Evolutionary conservation across 768 basidiomycete species (phyloP).

Genomic region (Ramaria sp.): DNA sequence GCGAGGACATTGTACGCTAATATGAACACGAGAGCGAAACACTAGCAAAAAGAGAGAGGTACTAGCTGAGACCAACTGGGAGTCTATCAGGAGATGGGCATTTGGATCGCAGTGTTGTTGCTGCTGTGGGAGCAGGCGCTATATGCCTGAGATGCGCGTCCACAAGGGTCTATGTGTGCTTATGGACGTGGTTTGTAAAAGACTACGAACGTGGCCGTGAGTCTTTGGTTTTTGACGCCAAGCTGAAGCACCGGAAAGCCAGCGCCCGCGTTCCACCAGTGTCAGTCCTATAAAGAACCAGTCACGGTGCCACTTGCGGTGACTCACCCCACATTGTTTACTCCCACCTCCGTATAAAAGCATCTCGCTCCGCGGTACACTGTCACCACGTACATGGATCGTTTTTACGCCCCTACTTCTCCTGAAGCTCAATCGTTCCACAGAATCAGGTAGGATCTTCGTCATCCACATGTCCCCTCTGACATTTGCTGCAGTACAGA

Average conservation of each 20-base stretch:
- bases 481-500: conserved; percentile 10
- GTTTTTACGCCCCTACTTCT: conserved; percentile 61
- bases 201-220: background rate
- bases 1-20: background rate
- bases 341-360: conserved; percentile 4
- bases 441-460: conserved; percentile 46
- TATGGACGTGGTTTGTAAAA: background rate
- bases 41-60: background rate
- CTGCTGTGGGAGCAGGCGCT: background rate
- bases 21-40: background rate
- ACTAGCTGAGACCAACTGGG: background rate
- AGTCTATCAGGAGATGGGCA: background rate
- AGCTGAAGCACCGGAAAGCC: background rate
- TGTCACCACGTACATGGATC: conserved; percentile 37
- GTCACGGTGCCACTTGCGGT: background rate
- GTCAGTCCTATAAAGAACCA: background rate
- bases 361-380: background rate
- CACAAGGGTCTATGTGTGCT: background rate
- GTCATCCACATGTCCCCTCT: conserved; percentile 2
- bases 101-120: background rate
- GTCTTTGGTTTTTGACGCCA: background rate
- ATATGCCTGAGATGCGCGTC: background rate
- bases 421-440: conserved; percentile 64
- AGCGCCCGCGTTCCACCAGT: background rate
- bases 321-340: background rate